Conservation (phyloP, 2,329 filamentous ascomycete species). For the Neodidymelliopsis sp. region DNA sequence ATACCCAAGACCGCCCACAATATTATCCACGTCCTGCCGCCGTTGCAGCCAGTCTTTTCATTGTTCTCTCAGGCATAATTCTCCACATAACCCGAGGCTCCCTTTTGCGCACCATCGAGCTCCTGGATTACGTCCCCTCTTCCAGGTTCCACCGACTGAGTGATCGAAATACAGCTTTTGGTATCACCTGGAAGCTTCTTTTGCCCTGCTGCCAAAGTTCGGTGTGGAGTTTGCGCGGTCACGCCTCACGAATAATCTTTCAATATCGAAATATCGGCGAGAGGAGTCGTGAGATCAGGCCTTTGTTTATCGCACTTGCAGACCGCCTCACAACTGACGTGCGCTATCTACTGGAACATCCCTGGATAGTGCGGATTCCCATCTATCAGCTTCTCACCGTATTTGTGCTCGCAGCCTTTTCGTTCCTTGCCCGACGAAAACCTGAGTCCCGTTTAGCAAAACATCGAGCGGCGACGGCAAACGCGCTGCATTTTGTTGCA, state of each 20-base stretch:
- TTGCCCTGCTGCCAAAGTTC: constrained; percentile 25
- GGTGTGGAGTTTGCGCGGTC: constrained; percentile 18
- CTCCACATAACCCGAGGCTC: constrained; percentile 27
- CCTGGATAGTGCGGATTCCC: constrained; percentile 28
- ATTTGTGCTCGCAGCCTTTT: constrained; percentile 28
- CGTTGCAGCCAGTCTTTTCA: constrained; percentile 22
- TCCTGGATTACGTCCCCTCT: constrained; percentile 8
- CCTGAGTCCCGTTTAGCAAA: constrained; percentile 32
- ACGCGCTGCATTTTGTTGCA: constrained; percentile 31
- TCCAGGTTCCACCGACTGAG: constrained; percentile 5
- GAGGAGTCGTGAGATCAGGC: constrained; percentile 11
- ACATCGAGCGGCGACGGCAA: constrained; percentile 29
- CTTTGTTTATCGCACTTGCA: constrained; percentile 18
- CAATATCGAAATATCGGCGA: constrained; percentile 15
- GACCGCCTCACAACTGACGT: constrained; percentile 19
- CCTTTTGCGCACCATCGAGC: not conserved
- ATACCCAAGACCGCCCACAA: constrained; percentile 33
- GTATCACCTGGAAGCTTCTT: constrained; percentile 18
- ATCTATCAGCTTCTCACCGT: constrained; percentile 29
- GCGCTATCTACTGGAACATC: constrained; percentile 13
- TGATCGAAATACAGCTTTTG: constrained; percentile 4
- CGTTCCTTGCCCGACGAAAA: constrained; percentile 21
- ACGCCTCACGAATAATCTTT: constrained; percentile 16
- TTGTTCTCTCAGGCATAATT: constrained; percentile 30
- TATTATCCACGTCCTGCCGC: constrained; percentile 29